phyloP scores from a whole-genome alignment of 129 eudicot genomes.

The Escallonia herrerae region DNA sequence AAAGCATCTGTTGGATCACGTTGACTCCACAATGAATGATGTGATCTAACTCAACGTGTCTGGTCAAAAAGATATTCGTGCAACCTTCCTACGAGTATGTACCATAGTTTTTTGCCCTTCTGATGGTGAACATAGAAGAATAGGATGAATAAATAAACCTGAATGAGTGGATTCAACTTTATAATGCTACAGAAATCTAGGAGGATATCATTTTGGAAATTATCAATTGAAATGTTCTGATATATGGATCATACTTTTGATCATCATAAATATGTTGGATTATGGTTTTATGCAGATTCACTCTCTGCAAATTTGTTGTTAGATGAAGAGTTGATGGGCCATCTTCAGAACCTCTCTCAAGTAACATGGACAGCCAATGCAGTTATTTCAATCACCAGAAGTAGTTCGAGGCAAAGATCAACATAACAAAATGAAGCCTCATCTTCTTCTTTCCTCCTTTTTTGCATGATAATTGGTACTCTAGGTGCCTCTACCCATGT shows the following conservation, averaged over 20 bases:
- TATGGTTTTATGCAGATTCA: slow-evolving; percentile 26
- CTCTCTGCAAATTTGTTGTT: slow-evolving; percentile 12
- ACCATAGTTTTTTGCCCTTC: background rate
- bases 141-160: background rate
- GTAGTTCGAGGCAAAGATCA: slow-evolving; percentile 16
- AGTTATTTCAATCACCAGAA: slow-evolving; percentile 32
- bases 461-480: too few relatives aligned
- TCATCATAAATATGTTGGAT: background rate
- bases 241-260: background rate
- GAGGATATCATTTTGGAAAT: background rate
- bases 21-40: too few relatives aligned
- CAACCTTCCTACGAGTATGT: background rate
- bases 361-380: slow-evolving; percentile 75
- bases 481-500: too few relatives aligned
- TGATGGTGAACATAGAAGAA: background rate
- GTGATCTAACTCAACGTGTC: background rate
- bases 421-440: too few relatives aligned
- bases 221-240: background rate
- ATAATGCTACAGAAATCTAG: background rate
- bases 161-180: background rate
- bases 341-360: slow-evolving; percentile 40
- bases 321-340: slow-evolving; percentile 25
- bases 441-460: too few relatives aligned
- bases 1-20: background rate
- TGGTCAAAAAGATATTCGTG: background rate